Base-by-base conservation (phyloP, 2,329 filamentous ascomycete genomes). In the Ophiostoma ips region DNA sequence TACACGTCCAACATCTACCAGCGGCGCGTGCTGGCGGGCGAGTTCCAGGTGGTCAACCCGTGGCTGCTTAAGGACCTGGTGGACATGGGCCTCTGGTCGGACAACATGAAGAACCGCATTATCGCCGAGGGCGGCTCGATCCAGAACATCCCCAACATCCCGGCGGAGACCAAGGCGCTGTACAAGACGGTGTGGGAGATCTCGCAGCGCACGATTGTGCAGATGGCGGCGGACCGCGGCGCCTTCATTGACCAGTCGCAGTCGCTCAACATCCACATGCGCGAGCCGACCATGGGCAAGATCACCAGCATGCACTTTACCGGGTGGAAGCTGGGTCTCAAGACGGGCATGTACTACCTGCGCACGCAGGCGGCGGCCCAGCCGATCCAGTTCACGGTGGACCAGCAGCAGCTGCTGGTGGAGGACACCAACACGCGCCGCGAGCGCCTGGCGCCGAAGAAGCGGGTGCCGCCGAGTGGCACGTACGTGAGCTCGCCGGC, bases 141-240 rank as follows among this genome's bases (percentile, higher is more conserved):
- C 50, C 92, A 96, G 68, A 90, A 92, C 68, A 90, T 98, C 56
- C 86, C 90, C 63, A 96, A 94, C 70, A 95, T 98, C 55, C 90
- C 92, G 13, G 79, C 84, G 31, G 92, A 98, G 59, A 84, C 94
- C 75, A 98, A 98, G 75, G 81, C 83, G 36, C 77, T 98, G 7
- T 98, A 98, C 79, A 98, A 98, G 82, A 98, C 92, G 3, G 92
- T 98, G 19, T 98, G 92, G 92, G 92, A 98, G 66, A 95, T 98
- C 62, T 94, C 87, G 18, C 92, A 98, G 72, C 85, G 88, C 57
- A 87, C 81, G 41, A 89, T 98, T 58, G 81, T 98, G 40, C 87
- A 96, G 72, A 96, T 98, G 89, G 87, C 92, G 51, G 92, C 92
- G 49, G 92, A 98, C 66, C 90, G 92, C 67, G 92, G 92, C 69